Evolutionary conservation across 495 filamentous ascomycete species (phyloP), one percentile per base, ranked within the genome.

Genomic region (Penicillium malachiteum): DNA sequence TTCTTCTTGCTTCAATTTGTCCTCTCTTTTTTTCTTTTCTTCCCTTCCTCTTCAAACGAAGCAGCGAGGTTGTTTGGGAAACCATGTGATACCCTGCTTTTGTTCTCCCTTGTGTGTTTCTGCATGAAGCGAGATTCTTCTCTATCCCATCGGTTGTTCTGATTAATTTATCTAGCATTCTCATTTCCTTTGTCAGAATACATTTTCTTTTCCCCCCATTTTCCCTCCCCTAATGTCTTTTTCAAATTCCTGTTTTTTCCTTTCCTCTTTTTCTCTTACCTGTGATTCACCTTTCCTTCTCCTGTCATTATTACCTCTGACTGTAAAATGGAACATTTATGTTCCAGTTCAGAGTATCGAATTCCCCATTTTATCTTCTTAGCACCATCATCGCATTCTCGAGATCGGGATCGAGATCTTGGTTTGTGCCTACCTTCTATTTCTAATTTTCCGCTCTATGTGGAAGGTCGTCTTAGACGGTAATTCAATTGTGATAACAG

Each of bases 11-110:
- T 44, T 42, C 10, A n/a, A 33, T 43, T 48, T 26, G 21, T 26
- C 46, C 40, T 45, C 14, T 54, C 59, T 58, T 48, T 56, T 54
- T 50, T 54, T 60, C 57, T 48, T 56, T 54, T 50, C 48, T 56
- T 57, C 55, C 43, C 32, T 17, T 32, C 32, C 41, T 33, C 34
- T 17, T 49, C 38, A 50, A 65, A 71, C 63, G 70, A 64, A 72
- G 64, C 67, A 74, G 63, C 62, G 58, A 71, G 66, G 65, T 64
- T 72, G 66, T 69, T 77, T 76, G 72, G 71, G 72, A 72, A 50
- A 72, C 68, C 69, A 63, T 63, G 62, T 74, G 74, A 77, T 77
- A 78, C 72, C 75, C 72, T 75, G 66, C 70, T 69, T 72, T 70
- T 60, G 61, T 70, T 47, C 33, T 37, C 42, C 39, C 44, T 61